Percentiles rank a stretch among this genome's conserved stretches.
These are phyloP conservation scores for Stephania cephalantha DNA, from an alignment of 164 flowering plant genomes.

Conservation along the genomic window DNA sequence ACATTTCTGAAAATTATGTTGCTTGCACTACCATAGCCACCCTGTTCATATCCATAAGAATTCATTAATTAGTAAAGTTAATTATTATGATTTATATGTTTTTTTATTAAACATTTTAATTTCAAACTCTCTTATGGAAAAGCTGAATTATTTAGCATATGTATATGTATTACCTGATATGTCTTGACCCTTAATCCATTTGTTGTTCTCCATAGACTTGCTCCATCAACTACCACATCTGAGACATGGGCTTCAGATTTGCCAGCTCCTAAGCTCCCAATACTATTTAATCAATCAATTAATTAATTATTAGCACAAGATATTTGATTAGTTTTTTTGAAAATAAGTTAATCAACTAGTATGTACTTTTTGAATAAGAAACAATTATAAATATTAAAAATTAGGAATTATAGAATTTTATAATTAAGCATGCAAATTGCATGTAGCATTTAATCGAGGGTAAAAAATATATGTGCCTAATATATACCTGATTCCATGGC, in stretches of 20 bases:
- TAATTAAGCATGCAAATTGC: not conserved
- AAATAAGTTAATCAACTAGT: too few species aligned
- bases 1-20: slow-evolving; percentile 36
- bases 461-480: too few species aligned
- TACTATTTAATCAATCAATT: slow-evolving; percentile 20
- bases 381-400: not conserved
- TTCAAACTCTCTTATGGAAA: not conserved
- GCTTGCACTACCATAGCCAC: slow-evolving; percentile 46
- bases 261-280: slow-evolving; percentile 55
- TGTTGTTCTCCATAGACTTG: slow-evolving; percentile 37
- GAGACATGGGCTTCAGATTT: slow-evolving; percentile 45
- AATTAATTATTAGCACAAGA: too few species aligned
- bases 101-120: not conserved
- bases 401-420: not conserved
- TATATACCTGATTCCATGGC: slow-evolving; percentile 64
- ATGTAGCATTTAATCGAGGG: not conserved
- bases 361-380: not conserved
- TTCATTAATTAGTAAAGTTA: not conserved
- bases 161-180: slow-evolving; percentile 22
- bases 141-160: not conserved
- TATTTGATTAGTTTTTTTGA: too few species aligned
- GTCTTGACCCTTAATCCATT: slow-evolving; percentile 65
- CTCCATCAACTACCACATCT: slow-evolving; percentile 36
- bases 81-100: not conserved
- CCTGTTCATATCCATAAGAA: slow-evolving; percentile 24